Conservation (phyloP, 768 basidiomycete species). For the Hygrophorus pudorinus region DNA sequence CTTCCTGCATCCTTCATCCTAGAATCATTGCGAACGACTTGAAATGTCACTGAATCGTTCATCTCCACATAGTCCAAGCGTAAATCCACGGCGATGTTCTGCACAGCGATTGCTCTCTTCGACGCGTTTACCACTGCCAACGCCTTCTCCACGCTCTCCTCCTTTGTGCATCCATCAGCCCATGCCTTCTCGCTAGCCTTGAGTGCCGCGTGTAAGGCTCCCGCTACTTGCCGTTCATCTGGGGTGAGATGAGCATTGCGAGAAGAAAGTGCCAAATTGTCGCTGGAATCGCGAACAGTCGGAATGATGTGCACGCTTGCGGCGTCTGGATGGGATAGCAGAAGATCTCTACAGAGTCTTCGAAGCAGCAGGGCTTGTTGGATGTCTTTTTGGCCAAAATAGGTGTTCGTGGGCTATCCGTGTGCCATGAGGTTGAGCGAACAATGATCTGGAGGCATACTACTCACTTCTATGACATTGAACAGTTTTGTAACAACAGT, state of each 20-base stretch:
- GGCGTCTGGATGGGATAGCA: constrained; percentile 67
- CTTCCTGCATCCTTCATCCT: constrained; percentile 19
- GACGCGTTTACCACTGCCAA: constrained; percentile 26
- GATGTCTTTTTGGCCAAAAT: constrained; percentile 98
- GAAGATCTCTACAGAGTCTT: constrained; percentile 67
- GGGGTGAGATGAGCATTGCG: constrained; percentile 75
- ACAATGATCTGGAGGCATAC: too few relatives aligned
- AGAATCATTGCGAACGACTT: too few relatives aligned
- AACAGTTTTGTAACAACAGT: constrained; percentile 94
- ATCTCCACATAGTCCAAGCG: constrained; percentile 81
- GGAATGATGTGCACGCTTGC: constrained; percentile 79
- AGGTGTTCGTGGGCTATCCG: constrained; percentile 77
- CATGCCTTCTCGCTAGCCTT: constrained; percentile 46
- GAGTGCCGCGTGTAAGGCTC: constrained; percentile 64
- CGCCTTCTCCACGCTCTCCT: constrained; percentile 37
- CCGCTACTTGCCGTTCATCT: constrained; percentile 54
- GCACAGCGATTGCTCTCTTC: constrained; percentile 19
- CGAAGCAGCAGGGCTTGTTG: constrained; percentile 88
- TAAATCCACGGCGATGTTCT: constrained; percentile 38
- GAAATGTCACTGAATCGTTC: constrained; percentile 74
- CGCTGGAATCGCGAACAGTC: constrained; percentile 58
- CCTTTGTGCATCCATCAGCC: constrained; percentile 39
- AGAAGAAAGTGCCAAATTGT: constrained; percentile 80
- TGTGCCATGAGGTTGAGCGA: too few relatives aligned
- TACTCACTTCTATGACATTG: constrained; percentile 79